These are phyloP conservation scores for Plasmodium fragile DNA, from an alignment of 169 alveolate species.

Conservation along the genomic window DNA sequence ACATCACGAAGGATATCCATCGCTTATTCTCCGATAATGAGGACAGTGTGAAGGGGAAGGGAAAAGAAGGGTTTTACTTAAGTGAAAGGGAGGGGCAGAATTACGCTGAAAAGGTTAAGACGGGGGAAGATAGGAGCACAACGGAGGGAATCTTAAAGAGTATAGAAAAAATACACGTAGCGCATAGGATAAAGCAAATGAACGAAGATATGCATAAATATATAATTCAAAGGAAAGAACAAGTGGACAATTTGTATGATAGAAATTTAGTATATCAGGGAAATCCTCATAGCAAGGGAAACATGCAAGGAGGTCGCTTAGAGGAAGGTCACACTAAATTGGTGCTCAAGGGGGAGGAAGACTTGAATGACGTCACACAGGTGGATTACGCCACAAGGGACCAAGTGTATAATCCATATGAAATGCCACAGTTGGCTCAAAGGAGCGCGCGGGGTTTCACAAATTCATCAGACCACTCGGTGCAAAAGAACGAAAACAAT, in stretches of 20 bases:
- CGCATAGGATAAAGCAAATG: constrained; percentile 16
- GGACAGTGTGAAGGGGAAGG: not conserved
- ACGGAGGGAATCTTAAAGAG: constrained; percentile 13
- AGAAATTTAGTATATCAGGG: not conserved
- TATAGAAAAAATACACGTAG: constrained; percentile 15
- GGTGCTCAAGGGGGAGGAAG: not conserved
- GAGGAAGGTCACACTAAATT: not conserved
- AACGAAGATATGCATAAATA: constrained; percentile 16
- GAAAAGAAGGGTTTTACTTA: not conserved
- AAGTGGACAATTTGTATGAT: not conserved
- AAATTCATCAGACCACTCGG: not conserved
- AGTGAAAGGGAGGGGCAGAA: not conserved
- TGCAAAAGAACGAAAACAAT: not conserved
- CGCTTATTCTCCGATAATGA: constrained; percentile 14
- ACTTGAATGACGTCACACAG: not conserved
- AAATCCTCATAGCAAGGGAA: not conserved
- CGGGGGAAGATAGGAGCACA: not conserved
- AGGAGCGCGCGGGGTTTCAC: not conserved
- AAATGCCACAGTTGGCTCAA: not conserved
- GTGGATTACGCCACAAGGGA: not conserved
- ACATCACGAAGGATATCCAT: constrained; percentile 32
- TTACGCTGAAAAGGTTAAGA: not conserved
- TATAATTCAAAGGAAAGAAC: constrained; percentile 28
- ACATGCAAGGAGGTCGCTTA: not conserved
- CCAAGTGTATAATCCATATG: not conserved